These are phyloP conservation scores for Westerdykella aurantiaca DNA, from an alignment of 2,329 filamentous ascomycete species.

Conservation along the genomic window DNA sequence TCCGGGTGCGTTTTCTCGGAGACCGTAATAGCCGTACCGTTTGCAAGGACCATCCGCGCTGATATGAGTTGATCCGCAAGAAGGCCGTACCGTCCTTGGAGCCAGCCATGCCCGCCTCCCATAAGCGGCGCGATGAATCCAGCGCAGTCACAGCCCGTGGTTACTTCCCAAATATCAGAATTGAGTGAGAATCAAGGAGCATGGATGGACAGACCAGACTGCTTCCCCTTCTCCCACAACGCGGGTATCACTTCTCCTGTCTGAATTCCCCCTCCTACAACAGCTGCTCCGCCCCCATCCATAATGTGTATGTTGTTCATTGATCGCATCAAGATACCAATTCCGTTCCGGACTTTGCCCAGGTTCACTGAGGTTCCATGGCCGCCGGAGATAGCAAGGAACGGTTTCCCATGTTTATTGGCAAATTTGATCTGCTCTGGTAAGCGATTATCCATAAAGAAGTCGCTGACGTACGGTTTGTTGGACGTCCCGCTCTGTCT, in stretches of 20 bases:
- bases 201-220: conserved; percentile 15
- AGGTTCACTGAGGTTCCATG: conserved; percentile 29
- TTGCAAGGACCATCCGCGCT: conserved; percentile 35
- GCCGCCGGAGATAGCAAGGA: conserved; percentile 33
- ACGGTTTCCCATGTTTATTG: conserved; percentile 23
- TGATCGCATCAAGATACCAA: conserved; percentile 26
- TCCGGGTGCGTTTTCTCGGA: conserved; percentile 31
- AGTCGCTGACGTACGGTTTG: conserved; percentile 8
- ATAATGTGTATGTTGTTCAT: conserved; percentile 23
- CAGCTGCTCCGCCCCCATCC: conserved; percentile 12
- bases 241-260: conserved; percentile 21
- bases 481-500: conserved; percentile 16
- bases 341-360: conserved; percentile 18
- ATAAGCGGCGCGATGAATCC: conserved; percentile 54
- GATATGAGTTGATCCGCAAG: conserved; percentile 21
- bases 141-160: conserved; percentile 18
- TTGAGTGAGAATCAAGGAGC: background rate
- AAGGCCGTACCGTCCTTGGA: conserved; percentile 44
- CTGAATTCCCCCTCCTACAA: conserved; percentile 21
- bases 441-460: background rate
- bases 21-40: conserved; percentile 28
- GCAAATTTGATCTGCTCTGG: conserved; percentile 14
- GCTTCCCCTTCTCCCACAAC: conserved; percentile 25
- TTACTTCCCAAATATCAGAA: conserved; percentile 1
- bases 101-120: conserved; percentile 53